Evolutionary conservation across 1,284 basidiomycete species (phyloP), one percentile per base, ranked within the genome.

Genomic region (Agaricales sp.): DNA sequence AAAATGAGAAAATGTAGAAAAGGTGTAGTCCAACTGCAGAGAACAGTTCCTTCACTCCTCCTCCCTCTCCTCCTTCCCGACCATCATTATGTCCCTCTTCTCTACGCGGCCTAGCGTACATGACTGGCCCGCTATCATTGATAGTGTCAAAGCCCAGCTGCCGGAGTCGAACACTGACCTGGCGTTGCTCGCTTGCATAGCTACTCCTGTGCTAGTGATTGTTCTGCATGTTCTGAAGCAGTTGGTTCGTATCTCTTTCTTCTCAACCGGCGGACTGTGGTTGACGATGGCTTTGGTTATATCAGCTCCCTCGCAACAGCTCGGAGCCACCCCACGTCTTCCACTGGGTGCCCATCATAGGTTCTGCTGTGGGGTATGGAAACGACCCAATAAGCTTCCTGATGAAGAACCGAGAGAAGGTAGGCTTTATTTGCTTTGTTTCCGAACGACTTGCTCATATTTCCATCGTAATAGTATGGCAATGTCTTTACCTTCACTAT

Each of bases 401-500:
- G 67, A 80, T 82, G 55, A 69, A 76, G 39, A 83, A 79, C 63
- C 78, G 86, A 52, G 84, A 89, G 56, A 95, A 94, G 81, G 93
- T 91, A 54, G 22, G 74, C 61, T 14, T 24, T 12, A 16, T n/a
- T n/a, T 19, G 8, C 41, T 43, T 8, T 11, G 11, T 19, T 43
- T n/a, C 8, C 41, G 13, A 21, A 19, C 18, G 13, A 26, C 21
- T 22, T 41, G 18, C n/a, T 18, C 14, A 18, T 46, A 45, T 50
- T 48, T 13, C 57, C 47, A 4, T 14, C 47, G 24, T 35, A 35
- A 23, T 47, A 84, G 80, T 77, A 83, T 54, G 83, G 80, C 51
- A 67, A 82, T 52, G 82, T 97, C n/a, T 99, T 98, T 69, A 96
- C 95, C 0, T 97, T 95, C 65, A 72, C 92, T 45, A 72, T 99